These are phyloP conservation scores for Mucor piriformis DNA, from an alignment of 371 early-diverging fungal species.

Conservation along the genomic window DNA sequence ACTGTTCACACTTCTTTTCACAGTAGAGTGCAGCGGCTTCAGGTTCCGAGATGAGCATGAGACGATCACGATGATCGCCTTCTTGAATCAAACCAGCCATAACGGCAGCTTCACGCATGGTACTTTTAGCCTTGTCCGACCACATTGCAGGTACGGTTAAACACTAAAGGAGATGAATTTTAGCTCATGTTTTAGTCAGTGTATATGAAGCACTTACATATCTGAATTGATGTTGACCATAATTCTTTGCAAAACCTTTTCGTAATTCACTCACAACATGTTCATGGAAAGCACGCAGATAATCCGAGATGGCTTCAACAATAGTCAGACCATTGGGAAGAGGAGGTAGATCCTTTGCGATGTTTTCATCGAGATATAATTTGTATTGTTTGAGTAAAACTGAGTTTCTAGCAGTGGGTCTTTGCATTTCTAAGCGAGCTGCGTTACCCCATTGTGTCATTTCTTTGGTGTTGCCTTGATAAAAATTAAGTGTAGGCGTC, in stretches of 20 bases:
- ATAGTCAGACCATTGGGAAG: constrained; percentile 51
- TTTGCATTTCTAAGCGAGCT: constrained; percentile 31
- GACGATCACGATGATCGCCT: constrained; percentile 45
- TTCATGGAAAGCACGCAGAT: constrained; percentile 47
- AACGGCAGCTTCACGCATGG: constrained; percentile 55
- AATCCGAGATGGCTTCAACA: constrained; percentile 52
- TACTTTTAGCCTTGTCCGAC: constrained; percentile 54
- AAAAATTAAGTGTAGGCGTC: constrained; percentile 55
- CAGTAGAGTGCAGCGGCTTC: constrained; percentile 60
- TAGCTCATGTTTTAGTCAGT: not conserved
- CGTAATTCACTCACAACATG: constrained; percentile 42
- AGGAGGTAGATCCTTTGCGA: constrained; percentile 39
- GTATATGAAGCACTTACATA: constrained; percentile 23
- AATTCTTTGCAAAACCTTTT: constrained; percentile 49
- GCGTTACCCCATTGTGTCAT: constrained; percentile 55
- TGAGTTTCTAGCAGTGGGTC: constrained; percentile 34
- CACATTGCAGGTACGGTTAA: constrained; percentile 61
- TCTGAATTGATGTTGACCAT: constrained; percentile 47
- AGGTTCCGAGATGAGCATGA: constrained; percentile 53
- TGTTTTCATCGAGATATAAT: constrained; percentile 51
- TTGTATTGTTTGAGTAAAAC: constrained; percentile 52
- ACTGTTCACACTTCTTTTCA: constrained; percentile 55
- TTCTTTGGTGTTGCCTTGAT: constrained; percentile 44
- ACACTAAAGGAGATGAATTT: constrained; percentile 27
- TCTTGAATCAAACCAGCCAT: constrained; percentile 46